phyloP scores from a whole-genome alignment of 2,329 filamentous ascomycete species.

The Fusarium sp. region DNA sequence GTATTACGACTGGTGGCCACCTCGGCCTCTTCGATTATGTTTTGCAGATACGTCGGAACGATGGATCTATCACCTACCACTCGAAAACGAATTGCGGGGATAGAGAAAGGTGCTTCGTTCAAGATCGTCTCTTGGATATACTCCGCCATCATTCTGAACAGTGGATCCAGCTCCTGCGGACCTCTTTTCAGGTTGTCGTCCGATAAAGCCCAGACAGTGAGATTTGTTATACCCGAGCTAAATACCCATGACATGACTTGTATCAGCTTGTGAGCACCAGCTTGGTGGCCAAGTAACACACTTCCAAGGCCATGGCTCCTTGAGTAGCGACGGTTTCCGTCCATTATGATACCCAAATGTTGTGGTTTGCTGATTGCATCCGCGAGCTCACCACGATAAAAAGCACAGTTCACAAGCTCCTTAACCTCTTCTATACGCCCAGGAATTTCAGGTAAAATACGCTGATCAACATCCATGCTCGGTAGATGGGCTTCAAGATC shows the following conservation, averaged over 20 bases:
- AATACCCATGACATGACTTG: neutral
- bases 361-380: neutral
- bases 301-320: neutral
- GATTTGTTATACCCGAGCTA: neutral
- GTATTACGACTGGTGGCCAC: accelerated
- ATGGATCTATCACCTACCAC: neutral
- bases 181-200: neutral
- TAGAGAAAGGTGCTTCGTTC: neutral
- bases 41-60: accelerated
- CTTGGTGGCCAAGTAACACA: neutral
- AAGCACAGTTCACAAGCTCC: accelerated
- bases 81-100: accelerated
- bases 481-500: neutral
- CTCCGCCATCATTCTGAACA: neutral
- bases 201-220: neutral
- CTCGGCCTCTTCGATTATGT: neutral
- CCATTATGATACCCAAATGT: neutral
- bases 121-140: neutral
- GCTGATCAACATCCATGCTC: neutral
- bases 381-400: neutral
- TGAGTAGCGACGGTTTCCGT: neutral
- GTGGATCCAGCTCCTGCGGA: neutral
- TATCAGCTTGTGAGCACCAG: neutral
- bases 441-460: accelerated
- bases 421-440: accelerated